These are phyloP conservation scores for Gossypium lobatum DNA, from an alignment of 441 rosid species.

Conservation along the genomic window DNA sequence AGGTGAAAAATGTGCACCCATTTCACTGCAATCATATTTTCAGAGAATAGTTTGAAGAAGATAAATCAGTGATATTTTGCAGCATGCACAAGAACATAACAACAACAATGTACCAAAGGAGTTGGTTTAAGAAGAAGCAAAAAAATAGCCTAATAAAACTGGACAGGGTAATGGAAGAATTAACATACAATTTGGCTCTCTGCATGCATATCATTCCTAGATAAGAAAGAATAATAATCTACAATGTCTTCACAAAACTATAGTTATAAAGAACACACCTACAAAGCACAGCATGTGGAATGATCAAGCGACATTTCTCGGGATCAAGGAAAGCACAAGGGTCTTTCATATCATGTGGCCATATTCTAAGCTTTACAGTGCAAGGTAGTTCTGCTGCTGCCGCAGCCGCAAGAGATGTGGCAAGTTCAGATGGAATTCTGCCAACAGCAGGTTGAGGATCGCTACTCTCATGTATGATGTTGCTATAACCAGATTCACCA, in stretches of 20 bases:
- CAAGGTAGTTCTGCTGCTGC: constrained; percentile 88
- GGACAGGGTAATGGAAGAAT: background rate
- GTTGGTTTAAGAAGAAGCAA: background rate
- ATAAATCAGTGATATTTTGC: background rate
- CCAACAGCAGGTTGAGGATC: constrained; percentile 49
- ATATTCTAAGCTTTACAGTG: constrained; percentile 84
- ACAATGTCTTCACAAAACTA: background rate
- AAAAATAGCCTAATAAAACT: background rate
- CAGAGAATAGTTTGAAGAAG: constrained; percentile 1
- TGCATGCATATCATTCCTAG: background rate
- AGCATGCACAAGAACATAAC: background rate
- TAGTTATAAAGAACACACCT: constrained; percentile 36
- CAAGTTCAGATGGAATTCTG: constrained; percentile 69
- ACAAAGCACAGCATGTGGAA: constrained; percentile 96
- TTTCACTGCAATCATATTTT: constrained; percentile 64
- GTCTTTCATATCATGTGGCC: constrained; percentile 69
- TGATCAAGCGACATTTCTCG: constrained; percentile 57
- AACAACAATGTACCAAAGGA: background rate
- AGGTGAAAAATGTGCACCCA: constrained; percentile 98
- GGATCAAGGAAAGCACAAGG: constrained; percentile 58
- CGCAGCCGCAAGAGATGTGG: constrained; percentile 61
- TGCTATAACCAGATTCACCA: constrained; percentile 40
- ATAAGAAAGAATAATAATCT: constrained; percentile 3
- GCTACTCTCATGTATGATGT: constrained; percentile 33
- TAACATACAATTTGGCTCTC: background rate